These are phyloP conservation scores for Allantophomopsis lycopodina DNA, from an alignment of 2,329 filamentous ascomycete genomes.

Conservation along the genomic window DNA sequence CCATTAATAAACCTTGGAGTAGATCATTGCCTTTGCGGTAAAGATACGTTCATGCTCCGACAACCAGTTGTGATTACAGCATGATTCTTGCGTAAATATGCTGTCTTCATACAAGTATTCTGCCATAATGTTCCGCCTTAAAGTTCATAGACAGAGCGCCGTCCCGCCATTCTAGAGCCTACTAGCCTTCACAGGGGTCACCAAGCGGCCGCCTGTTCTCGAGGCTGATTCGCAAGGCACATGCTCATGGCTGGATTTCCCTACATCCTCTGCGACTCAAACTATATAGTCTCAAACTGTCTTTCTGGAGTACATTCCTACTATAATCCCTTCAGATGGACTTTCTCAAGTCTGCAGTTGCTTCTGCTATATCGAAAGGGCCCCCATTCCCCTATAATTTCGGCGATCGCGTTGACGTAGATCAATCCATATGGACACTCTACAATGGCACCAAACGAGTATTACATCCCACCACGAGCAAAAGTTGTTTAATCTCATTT, in stretches of 20 bases:
- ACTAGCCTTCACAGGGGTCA: neutral
- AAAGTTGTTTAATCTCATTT: neutral
- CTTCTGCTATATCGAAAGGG: slow-evolving; percentile 90
- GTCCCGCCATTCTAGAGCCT: neutral
- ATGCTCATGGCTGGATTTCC: neutral
- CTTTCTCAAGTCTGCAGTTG: slow-evolving; percentile 94
- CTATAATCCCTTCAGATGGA: slow-evolving; percentile 48
- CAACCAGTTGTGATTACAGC: too few relatives aligned
- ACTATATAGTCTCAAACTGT: too few relatives aligned
- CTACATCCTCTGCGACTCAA: neutral
- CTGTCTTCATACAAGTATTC: too few relatives aligned
- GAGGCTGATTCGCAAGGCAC: neutral
- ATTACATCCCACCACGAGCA: slow-evolving; percentile 2
- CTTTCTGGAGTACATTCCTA: too few relatives aligned
- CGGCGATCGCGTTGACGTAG: slow-evolving; percentile 82
- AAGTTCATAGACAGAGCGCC: neutral
- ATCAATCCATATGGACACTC: slow-evolving; percentile 92
- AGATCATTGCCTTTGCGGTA: too few relatives aligned
- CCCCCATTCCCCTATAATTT: slow-evolving; percentile 87
- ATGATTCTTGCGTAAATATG: too few relatives aligned
- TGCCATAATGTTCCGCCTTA: too few relatives aligned
- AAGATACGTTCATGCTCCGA: too few relatives aligned
- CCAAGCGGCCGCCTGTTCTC: neutral
- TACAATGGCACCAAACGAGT: slow-evolving; percentile 89
- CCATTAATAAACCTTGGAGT: too few relatives aligned